Conservation (phyloP, 257 asterid genomes). For the Solanum infundibuliforme region DNA sequence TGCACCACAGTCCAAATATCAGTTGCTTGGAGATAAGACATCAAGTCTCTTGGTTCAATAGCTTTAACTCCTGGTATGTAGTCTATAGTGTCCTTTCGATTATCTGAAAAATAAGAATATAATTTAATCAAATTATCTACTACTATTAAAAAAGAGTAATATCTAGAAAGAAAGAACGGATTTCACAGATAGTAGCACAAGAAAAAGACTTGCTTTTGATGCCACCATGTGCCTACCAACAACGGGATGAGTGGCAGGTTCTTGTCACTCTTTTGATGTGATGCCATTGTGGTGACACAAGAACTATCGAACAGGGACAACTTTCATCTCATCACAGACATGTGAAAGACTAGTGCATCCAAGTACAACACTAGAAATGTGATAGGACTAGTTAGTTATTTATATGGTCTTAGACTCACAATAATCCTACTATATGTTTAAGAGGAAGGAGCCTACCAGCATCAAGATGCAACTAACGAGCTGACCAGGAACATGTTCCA, state of each 20-base stretch:
- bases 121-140: not conserved
- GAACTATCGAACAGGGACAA: not conserved
- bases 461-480: too few species aligned
- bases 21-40: conserved; percentile 49
- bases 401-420: too few species aligned
- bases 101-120: conserved; percentile 13
- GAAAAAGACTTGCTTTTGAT: not conserved
- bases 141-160: not conserved
- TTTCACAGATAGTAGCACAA: not conserved
- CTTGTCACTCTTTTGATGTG: not conserved
- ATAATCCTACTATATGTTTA: too few species aligned
- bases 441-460: too few species aligned
- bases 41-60: conserved; percentile 47
- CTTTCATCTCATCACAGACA: not conserved
- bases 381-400: not conserved
- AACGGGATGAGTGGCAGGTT: not conserved
- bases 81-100: conserved; percentile 38
- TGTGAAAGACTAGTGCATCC: not conserved
- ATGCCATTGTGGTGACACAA: not conserved
- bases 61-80: conserved; percentile 63
- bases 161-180: not conserved
- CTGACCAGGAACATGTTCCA: not conserved
- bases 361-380: not conserved
- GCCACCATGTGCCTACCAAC: not conserved
- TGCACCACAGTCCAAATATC: conserved; percentile 46